These are phyloP conservation scores for Penicillium sp. DNA, from an alignment of 2,329 filamentous ascomycete species.

Conservation along the genomic window DNA sequence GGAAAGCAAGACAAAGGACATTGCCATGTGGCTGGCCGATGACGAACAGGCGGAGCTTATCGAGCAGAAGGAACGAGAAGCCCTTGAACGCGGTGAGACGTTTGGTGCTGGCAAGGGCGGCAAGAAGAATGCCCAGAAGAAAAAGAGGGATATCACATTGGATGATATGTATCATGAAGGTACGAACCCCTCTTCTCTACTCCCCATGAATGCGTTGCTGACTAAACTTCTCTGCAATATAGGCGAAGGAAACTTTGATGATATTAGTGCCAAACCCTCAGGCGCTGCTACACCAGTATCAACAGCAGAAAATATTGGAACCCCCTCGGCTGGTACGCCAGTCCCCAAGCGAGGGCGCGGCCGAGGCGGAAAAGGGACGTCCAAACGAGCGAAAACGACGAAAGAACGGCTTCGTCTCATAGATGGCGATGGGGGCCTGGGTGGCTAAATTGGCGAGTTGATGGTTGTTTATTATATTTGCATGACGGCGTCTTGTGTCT, in stretches of 20 bases:
- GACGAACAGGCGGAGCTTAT: conserved; percentile 95
- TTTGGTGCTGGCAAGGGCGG: conserved; percentile 65
- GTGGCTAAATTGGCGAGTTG: conserved; percentile 19
- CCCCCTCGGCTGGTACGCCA: conserved; percentile 37
- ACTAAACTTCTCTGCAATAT: conserved; percentile 21
- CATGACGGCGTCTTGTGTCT: conserved; percentile 23
- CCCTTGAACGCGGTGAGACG: conserved; percentile 71
- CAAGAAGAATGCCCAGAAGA: conserved; percentile 65
- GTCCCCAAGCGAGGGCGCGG: conserved; percentile 62
- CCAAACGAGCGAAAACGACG: conserved; percentile 65
- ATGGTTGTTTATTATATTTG: conserved; percentile 14
- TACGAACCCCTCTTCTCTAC: conserved; percentile 56
- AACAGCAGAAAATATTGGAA: conserved; percentile 52
- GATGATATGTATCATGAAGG: conserved; percentile 99
- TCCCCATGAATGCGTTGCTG: neutral
- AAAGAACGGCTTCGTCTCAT: conserved; percentile 56
- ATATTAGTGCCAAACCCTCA: conserved; percentile 77
- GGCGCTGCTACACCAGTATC: conserved; percentile 83
- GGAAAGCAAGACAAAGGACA: conserved; percentile 96
- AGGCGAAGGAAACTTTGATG: conserved; percentile 98
- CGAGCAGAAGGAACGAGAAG: conserved; percentile 87
- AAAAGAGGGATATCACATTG: conserved; percentile 66
- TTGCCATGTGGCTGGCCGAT: conserved; percentile 98
- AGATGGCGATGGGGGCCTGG: conserved; percentile 49
- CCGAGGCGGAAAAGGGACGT: conserved; percentile 60